Evolutionary conservation across 1,284 basidiomycete species (phyloP).

Genomic region (Thelephora terrestris): DNA sequence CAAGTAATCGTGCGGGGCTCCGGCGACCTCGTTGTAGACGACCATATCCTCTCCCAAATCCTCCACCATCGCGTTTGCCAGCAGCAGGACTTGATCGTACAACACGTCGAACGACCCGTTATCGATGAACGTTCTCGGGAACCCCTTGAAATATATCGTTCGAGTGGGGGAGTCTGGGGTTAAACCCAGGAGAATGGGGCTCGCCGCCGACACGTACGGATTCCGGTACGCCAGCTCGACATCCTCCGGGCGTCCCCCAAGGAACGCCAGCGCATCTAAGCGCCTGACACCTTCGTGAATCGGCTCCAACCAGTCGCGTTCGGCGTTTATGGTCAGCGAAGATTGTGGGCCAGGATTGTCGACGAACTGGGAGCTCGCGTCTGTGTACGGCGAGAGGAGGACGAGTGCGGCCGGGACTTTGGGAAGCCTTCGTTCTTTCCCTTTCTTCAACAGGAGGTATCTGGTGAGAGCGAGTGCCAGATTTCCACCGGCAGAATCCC

Average conservation of each 20-base stretch:
- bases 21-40: slow-evolving; percentile 36
- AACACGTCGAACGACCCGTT: slow-evolving; percentile 24
- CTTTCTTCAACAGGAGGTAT: slow-evolving; percentile 26
- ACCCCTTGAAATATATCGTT: slow-evolving; percentile 19
- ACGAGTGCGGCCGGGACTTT: slow-evolving; percentile 28
- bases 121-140: slow-evolving; percentile 27
- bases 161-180: not conserved
- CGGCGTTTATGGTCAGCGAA: slow-evolving; percentile 12
- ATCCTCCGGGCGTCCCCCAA: not conserved
- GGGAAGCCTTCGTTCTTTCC: slow-evolving; percentile 11
- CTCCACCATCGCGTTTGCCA: slow-evolving; percentile 24
- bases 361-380: slow-evolving; percentile 22
- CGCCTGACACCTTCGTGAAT: slow-evolving; percentile 2
- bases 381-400: slow-evolving; percentile 39
- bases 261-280: not conserved
- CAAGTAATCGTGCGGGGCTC: slow-evolving; percentile 43
- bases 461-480: slow-evolving; percentile 37
- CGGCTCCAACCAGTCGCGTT: slow-evolving; percentile 1
- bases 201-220: slow-evolving; percentile 21
- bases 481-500: slow-evolving; percentile 56
- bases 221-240: slow-evolving; percentile 9
- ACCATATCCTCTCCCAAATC: slow-evolving; percentile 41
- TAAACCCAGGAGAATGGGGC: slow-evolving; percentile 4
- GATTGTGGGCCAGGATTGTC: slow-evolving; percentile 14
- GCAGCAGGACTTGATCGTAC: slow-evolving; percentile 23